phyloP scores from a whole-genome alignment of 768 basidiomycete genomes.

The Pleurotus salmoneostramineus region DNA sequence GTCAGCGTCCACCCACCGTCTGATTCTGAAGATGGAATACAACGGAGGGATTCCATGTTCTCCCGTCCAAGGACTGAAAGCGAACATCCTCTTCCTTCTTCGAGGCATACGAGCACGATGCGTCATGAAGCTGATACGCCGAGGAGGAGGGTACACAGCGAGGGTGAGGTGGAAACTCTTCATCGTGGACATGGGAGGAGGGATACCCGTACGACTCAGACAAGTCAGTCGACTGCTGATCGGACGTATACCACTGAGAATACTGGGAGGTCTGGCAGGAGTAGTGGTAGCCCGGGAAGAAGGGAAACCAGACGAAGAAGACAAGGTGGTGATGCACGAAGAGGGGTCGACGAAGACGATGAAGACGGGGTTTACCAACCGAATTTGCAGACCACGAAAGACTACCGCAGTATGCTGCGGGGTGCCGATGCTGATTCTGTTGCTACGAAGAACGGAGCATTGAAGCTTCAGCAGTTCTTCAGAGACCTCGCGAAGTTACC shows the following conservation, averaged over 20 bases:
- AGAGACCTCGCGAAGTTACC: background rate
- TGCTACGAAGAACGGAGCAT: background rate
- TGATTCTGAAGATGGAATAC: background rate
- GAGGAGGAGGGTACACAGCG: background rate
- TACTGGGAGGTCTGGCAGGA: background rate
- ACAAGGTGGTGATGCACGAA: too few relatives aligned
- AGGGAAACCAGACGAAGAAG: too few relatives aligned
- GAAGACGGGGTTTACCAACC: background rate
- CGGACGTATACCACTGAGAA: background rate
- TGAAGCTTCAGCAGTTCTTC: background rate
- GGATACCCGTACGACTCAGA: background rate
- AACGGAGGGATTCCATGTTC: background rate
- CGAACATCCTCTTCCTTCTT: background rate
- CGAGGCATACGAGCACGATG: background rate
- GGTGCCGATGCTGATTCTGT: background rate
- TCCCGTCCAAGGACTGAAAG: background rate
- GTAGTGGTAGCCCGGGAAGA: background rate
- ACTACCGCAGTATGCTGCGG: constrained; percentile 2
- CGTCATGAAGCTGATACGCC: background rate
- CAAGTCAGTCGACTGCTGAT: too few relatives aligned
- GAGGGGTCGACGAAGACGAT: background rate
- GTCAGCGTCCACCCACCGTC: background rate
- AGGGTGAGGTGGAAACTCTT: background rate
- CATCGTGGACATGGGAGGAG: background rate
- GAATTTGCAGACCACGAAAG: background rate